A percentile compares a stretch with the other conserved stretches of the same genome.
Conservation (phyloP, 352 stramenopile genomes). For the Phytophthora pseudosyringae region DNA sequence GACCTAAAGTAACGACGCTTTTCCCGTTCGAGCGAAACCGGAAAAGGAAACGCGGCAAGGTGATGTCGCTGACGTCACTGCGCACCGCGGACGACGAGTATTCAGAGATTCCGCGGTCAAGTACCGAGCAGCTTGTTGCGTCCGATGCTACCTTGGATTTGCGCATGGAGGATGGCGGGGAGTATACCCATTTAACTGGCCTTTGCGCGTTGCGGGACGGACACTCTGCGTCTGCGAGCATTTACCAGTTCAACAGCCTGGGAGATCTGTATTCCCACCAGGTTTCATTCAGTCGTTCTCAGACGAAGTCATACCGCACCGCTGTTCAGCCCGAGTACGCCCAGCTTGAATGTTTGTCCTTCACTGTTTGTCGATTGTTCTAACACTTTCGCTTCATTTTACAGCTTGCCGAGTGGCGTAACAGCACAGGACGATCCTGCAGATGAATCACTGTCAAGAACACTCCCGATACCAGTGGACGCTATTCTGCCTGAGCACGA, state of each 20-base stretch:
- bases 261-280: slow-evolving; percentile 72
- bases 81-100: slow-evolving; percentile 46
- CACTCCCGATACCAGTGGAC: slow-evolving; percentile 59
- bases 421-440: slow-evolving; percentile 32
- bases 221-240: slow-evolving; percentile 28
- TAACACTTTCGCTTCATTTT: slow-evolving; percentile 18
- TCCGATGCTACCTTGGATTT: slow-evolving; percentile 68
- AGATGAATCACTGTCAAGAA: slow-evolving; percentile 21
- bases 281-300: slow-evolving; percentile 44
- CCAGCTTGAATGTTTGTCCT: neutral
- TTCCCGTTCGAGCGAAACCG: slow-evolving; percentile 54
- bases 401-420: slow-evolving; percentile 62
- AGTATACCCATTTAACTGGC: slow-evolving; percentile 63
- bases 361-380: neutral
- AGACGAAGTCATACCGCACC: slow-evolving; percentile 45
- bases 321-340: slow-evolving; percentile 71
- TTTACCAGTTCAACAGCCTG: slow-evolving; percentile 75
- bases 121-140: slow-evolving; percentile 57
- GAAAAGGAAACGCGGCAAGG: slow-evolving; percentile 29
- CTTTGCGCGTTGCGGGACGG: slow-evolving; percentile 48
- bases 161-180: slow-evolving; percentile 60
- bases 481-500: slow-evolving; percentile 67
- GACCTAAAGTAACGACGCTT: slow-evolving; percentile 48
- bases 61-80: slow-evolving; percentile 48
- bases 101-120: slow-evolving; percentile 18